Base-by-base conservation (phyloP, 768 basidiomycete genomes). In the Erythrobasidium yunnanense region DNA sequence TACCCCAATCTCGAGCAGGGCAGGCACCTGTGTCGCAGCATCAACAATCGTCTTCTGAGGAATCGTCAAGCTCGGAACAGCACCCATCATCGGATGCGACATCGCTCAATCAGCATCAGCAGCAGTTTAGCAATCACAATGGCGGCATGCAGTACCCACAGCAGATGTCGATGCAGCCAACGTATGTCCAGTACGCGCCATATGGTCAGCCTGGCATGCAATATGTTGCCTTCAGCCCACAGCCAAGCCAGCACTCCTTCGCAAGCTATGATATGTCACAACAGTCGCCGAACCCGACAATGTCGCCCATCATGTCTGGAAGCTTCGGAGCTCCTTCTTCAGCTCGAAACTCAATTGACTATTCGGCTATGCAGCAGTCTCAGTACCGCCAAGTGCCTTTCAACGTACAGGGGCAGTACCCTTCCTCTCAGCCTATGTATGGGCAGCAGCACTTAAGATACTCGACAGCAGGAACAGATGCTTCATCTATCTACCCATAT, bases 401-500 rank as follows among this genome's bases (percentile, higher is more conserved):
- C 30, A 22, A 15, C 6, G 22, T 35, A 20, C 17, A 13, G 29
- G 35, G 54, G 11, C 54, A 29, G 5, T 34, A 55, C 2, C 3
- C 54, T 4, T 55, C 23, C 29, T 13, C 56, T 3, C 8, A 23
- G 2, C 11, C 27, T 5, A 42, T 34, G 7, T 4, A 25, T 17
- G 56, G 56, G 4, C 25, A 27, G 27, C 11, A 47, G 38, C 56
- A 58, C 20, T 23, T 58, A 3, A n/a, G 56, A 2, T 29, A 45
- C 17, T 47, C 56, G 4, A 58, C 56, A 5, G 45, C 35, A 7
- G 56, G 35, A 8, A 58, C 34, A 15, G 38, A 33, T 5, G 34
- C 45, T 15, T 58, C 56, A 2, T n/a, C 15, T 2, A 42, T 45
- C 56, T 42, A 58, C 56, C 56, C 56, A 4, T 58, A 58, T 20